phyloP scores from a whole-genome alignment of 78 protist species.

The Pigoraptor vietnamica region DNA sequence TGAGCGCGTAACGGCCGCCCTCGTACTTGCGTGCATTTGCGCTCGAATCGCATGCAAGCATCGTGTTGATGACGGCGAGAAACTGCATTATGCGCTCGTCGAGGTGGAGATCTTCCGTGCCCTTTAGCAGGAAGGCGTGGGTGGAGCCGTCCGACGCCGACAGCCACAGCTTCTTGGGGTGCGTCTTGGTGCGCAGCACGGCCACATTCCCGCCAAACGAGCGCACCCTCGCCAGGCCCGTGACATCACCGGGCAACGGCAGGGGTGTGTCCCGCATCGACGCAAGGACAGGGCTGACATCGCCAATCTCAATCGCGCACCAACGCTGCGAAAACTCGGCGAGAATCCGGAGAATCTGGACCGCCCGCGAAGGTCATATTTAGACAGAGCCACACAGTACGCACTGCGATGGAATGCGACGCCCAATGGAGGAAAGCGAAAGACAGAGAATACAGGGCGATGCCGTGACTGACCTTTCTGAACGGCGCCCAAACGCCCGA shows the following conservation, averaged over 20 bases:
- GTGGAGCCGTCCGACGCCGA: conserved; percentile 66
- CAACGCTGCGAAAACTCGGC: background rate
- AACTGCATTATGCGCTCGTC: conserved; percentile 92
- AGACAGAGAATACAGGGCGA: background rate
- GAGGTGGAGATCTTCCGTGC: conserved; percentile 76
- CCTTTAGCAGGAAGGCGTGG: conserved; percentile 71
- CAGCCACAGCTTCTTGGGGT: conserved; percentile 70
- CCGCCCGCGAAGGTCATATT: background rate
- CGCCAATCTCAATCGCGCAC: background rate
- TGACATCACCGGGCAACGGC: conserved; percentile 38
- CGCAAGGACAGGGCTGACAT: conserved; percentile 14
- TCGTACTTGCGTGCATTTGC: background rate
- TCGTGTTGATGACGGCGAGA: conserved; percentile 42
- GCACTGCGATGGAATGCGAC: background rate
- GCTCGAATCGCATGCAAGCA: conserved; percentile 19
- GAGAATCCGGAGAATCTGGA: background rate
- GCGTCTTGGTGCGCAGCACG: conserved; percentile 77
- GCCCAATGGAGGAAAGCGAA: background rate
- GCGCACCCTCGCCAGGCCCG: conserved; percentile 5
- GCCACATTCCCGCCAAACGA: conserved; percentile 28
- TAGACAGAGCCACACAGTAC: background rate
- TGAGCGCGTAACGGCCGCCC: background rate
- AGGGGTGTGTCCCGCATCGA: conserved; percentile 10
- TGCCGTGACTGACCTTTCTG: background rate
- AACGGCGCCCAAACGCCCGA: background rate